Evolutionary conservation across 495 filamentous ascomycete genomes (phyloP).

Genomic region (Articulospora tetracladia): DNA sequence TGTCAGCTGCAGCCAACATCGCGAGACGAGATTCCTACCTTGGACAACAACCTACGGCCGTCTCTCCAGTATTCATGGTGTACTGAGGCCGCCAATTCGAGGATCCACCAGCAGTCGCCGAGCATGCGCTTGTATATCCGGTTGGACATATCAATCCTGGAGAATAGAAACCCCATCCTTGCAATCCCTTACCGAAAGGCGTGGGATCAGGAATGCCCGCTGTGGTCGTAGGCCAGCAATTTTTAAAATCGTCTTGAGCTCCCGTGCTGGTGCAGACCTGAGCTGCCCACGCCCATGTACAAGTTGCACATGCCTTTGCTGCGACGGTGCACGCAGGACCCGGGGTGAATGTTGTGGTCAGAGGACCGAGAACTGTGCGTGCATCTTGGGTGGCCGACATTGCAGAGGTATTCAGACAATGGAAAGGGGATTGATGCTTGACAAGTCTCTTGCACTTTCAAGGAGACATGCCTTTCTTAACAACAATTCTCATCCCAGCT

Average conservation of each 20-base stretch:
- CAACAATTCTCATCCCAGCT: too few relatives aligned
- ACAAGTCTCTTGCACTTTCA: too few relatives aligned
- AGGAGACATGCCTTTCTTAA: too few relatives aligned
- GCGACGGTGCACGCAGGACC: slow-evolving; percentile 26
- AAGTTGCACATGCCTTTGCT: neutral
- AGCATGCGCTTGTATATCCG: neutral
- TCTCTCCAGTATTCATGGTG: neutral
- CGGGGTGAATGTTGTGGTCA: slow-evolving; percentile 33
- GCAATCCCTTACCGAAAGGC: neutral
- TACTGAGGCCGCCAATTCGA: neutral
- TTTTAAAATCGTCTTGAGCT: too few relatives aligned
- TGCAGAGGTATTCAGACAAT: too few relatives aligned
- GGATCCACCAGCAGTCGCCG: neutral
- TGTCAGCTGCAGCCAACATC: neutral
- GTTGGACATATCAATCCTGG: neutral
- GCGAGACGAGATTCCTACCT: neutral
- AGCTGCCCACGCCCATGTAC: neutral
- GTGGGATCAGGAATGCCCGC: neutral
- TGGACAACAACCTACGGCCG: neutral
- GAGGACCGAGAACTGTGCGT: slow-evolving; percentile 22
- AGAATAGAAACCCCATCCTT: slow-evolving; percentile 6
- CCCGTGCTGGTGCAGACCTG: neutral
- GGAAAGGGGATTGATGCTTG: too few relatives aligned
- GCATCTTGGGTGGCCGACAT: too few relatives aligned
- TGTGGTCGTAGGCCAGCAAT: too few relatives aligned